These are phyloP conservation scores for Eremochloa ophiuroides DNA, from an alignment of 176 grass and related monocot genomes.

Conservation along the genomic window DNA sequence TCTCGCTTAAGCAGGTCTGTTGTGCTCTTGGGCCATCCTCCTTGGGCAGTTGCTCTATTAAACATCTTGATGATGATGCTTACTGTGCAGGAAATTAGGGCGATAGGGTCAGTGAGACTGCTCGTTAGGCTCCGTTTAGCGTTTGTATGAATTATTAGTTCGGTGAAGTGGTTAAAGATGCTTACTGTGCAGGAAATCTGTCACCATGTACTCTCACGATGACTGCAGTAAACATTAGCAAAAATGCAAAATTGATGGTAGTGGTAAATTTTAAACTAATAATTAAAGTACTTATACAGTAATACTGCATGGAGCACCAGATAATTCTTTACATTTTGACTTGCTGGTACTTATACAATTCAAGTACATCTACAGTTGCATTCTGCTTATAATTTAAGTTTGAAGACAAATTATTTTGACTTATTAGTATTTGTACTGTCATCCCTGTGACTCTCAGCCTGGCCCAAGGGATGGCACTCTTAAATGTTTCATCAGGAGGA, in stretches of 20 bases:
- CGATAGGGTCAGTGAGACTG: background rate
- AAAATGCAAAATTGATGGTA: too few relatives aligned
- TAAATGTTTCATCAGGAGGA: constrained; percentile 94
- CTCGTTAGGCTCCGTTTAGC: too few relatives aligned
- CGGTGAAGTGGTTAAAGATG: constrained; percentile 21
- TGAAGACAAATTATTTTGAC: background rate
- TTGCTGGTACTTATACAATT: background rate
- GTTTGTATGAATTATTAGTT: too few relatives aligned
- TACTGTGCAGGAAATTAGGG: background rate
- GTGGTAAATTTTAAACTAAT: too few relatives aligned
- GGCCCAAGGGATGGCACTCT: constrained; percentile 75
- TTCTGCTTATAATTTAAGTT: background rate
- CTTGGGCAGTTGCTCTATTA: too few relatives aligned
- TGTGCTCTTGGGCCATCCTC: background rate
- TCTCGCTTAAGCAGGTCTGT: constrained; percentile 88
- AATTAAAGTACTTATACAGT: too few relatives aligned
- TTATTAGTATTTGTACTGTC: background rate
- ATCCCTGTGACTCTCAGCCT: constrained; percentile 44
- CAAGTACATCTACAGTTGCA: too few relatives aligned
- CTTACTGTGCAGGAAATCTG: too few relatives aligned
- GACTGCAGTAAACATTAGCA: too few relatives aligned
- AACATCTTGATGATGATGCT: background rate
- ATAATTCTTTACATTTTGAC: background rate
- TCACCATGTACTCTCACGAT: too few relatives aligned
- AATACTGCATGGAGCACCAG: too few relatives aligned